These are phyloP conservation scores for Pestalotiopsis sp. DNA, from an alignment of 2,329 filamentous ascomycete genomes.

Conservation along the genomic window DNA sequence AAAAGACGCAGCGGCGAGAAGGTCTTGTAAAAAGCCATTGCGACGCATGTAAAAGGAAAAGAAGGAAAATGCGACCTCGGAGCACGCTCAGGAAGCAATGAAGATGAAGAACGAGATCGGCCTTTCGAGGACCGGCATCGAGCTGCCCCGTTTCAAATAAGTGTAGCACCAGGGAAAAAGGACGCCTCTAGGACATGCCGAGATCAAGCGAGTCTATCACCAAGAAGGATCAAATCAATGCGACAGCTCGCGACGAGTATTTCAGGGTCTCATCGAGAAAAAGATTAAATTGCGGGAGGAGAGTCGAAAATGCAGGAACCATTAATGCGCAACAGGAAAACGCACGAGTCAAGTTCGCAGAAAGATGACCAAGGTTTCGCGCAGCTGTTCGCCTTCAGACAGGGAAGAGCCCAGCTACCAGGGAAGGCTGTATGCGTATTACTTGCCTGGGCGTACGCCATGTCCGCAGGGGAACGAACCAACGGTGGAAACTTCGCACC, in stretches of 20 bases:
- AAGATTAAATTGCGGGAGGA: not conserved
- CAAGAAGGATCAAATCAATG: not conserved
- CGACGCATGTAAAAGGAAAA: not conserved
- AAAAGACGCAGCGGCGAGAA: not conserved
- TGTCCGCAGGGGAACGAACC: no score
- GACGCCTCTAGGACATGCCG: not conserved
- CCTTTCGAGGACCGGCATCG: not conserved
- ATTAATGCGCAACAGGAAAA: not conserved
- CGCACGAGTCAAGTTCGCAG: not conserved
- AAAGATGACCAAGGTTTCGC: not conserved
- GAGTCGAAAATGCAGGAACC: constrained; percentile 2
- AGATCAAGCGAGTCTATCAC: not conserved
- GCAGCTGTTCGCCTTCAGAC: not conserved
- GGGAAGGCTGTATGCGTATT: not conserved
- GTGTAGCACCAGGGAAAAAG: not conserved
- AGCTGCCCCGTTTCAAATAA: not conserved
- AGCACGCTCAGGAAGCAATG: not conserved
- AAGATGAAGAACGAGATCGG: not conserved
- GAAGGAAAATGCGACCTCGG: not conserved
- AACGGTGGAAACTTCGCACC: no score
- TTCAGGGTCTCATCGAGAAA: not conserved
- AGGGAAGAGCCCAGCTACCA: not conserved
- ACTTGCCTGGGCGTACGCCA: no score
- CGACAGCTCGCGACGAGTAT: not conserved
- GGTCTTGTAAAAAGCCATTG: not conserved